A percentile compares a stretch with the other conserved stretches of the same genome.
These are phyloP conservation scores for Berkeleyomyces basicola DNA, from an alignment of 2,329 filamentous ascomycete genomes.

Conservation along the genomic window DNA sequence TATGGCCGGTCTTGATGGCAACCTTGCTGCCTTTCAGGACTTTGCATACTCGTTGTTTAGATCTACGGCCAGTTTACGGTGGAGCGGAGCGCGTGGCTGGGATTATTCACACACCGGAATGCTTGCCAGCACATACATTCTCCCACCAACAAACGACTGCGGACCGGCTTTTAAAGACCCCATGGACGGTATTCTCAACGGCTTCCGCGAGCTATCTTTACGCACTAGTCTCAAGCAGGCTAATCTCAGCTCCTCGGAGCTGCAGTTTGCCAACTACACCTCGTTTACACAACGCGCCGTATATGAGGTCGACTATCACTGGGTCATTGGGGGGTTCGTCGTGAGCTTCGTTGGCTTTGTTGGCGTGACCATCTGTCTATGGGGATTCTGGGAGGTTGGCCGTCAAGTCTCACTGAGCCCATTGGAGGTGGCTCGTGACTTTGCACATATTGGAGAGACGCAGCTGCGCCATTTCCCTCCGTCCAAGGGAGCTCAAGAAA, in stretches of 20 bases:
- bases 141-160: slow-evolving; percentile 5
- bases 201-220: slow-evolving; percentile 9
- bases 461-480: slow-evolving; percentile 11
- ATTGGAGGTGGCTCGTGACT: slow-evolving; percentile 12
- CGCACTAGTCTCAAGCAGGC: slow-evolving; percentile 7
- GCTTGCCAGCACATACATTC: slow-evolving; percentile 10
- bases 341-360: slow-evolving; percentile 8
- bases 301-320: slow-evolving; percentile 12
- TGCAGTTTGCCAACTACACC: slow-evolving; percentile 11
- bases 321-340: slow-evolving; percentile 8
- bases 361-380: slow-evolving; percentile 6
- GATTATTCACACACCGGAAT: slow-evolving; percentile 9
- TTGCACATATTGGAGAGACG: slow-evolving; percentile 9
- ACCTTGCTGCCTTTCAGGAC: slow-evolving; percentile 11
- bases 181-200: slow-evolving; percentile 11
- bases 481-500: slow-evolving; percentile 7
- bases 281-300: slow-evolving; percentile 11
- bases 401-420: slow-evolving; percentile 10
- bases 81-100: slow-evolving; percentile 11
- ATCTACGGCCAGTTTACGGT: slow-evolving; percentile 6
- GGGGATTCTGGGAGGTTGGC: slow-evolving; percentile 13
- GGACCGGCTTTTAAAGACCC: slow-evolving; percentile 11
- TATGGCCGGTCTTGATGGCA: slow-evolving; percentile 8
- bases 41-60: slow-evolving; percentile 10
- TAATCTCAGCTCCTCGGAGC: neutral